A percentile compares a stretch with the other conserved stretches of the same genome.
These are phyloP conservation scores for Suillus weaverae DNA, from an alignment of 768 basidiomycete genomes.

Conservation along the genomic window DNA sequence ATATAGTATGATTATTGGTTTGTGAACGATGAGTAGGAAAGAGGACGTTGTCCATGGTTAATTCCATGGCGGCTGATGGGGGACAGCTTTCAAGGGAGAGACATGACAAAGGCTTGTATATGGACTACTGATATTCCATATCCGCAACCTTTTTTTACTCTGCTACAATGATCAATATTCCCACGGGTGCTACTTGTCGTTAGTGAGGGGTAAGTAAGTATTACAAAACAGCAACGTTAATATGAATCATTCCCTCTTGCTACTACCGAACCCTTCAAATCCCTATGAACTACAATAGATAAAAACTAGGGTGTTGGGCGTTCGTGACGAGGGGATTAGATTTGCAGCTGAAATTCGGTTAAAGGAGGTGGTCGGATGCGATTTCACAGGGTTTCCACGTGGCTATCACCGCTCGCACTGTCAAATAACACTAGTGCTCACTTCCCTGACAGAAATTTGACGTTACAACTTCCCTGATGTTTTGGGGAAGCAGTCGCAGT, in stretches of 20 bases:
- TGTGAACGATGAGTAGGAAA: conserved; percentile 17
- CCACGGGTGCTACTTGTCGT: conserved; percentile 25
- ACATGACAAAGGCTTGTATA: conserved; percentile 42
- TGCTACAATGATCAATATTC: conserved; percentile 31
- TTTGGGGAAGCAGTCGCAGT: not conserved
- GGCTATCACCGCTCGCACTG: conserved; percentile 4
- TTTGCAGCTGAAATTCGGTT: not conserved
- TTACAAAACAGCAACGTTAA: not conserved
- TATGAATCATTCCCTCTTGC: not conserved
- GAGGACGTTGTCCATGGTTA: conserved; percentile 26
- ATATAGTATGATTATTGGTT: conserved; percentile 9
- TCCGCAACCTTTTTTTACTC: conserved; percentile 37
- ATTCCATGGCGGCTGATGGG: conserved; percentile 27
- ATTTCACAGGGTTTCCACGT: conserved; percentile 8
- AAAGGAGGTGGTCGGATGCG: not conserved
- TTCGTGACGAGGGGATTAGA: not conserved
- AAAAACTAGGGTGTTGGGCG: too few relatives aligned
- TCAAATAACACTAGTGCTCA: not conserved
- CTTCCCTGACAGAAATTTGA: not conserved
- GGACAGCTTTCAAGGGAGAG: conserved; percentile 32
- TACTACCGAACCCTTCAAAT: not conserved
- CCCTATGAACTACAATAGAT: not conserved
- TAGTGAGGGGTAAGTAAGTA: conserved; percentile 6
- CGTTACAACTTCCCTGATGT: not conserved
- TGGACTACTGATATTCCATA: conserved; percentile 40